These are phyloP conservation scores for Hericium rajendrae DNA, from an alignment of 768 basidiomycete genomes.

Conservation along the genomic window DNA sequence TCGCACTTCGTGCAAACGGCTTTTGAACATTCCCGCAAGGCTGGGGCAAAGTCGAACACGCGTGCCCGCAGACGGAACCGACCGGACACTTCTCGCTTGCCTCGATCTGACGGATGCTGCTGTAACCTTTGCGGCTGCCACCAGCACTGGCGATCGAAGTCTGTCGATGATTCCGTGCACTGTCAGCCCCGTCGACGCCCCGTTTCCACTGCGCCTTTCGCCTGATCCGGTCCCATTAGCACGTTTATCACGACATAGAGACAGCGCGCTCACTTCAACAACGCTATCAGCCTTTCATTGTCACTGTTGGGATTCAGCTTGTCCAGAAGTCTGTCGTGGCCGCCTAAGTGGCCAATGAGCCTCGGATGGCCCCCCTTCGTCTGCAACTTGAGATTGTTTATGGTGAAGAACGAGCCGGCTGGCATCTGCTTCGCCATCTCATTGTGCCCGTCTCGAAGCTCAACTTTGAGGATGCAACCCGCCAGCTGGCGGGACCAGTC, in stretches of 20 bases:
- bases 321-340: constrained; percentile 12
- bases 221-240: constrained; percentile 3
- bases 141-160: not conserved
- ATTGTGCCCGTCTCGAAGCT: constrained; percentile 10
- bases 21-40: constrained; percentile 6
- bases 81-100: not conserved
- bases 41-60: constrained; percentile 9
- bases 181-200: not conserved
- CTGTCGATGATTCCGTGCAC: not conserved
- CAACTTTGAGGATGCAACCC: constrained; percentile 6
- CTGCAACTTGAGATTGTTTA: constrained; percentile 10
- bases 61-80: constrained; percentile 11
- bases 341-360: constrained; percentile 9
- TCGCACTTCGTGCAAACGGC: constrained; percentile 6
- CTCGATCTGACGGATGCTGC: constrained; percentile 4
- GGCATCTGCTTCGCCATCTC: constrained; percentile 8
- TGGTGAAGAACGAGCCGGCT: constrained; percentile 6
- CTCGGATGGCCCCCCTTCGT: not conserved
- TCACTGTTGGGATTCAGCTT: constrained; percentile 5
- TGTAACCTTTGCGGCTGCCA: not conserved
- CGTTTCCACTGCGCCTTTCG: constrained; percentile 1
- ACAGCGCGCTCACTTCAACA: constrained; percentile 5
- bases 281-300: constrained; percentile 4
- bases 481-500: constrained; percentile 2
- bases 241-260: not conserved